Percentiles rank a stretch among this genome's conserved stretches.
Evolutionary conservation across 345 rosid species (phyloP).

Genomic region (Melaleuca alternifolia): DNA sequence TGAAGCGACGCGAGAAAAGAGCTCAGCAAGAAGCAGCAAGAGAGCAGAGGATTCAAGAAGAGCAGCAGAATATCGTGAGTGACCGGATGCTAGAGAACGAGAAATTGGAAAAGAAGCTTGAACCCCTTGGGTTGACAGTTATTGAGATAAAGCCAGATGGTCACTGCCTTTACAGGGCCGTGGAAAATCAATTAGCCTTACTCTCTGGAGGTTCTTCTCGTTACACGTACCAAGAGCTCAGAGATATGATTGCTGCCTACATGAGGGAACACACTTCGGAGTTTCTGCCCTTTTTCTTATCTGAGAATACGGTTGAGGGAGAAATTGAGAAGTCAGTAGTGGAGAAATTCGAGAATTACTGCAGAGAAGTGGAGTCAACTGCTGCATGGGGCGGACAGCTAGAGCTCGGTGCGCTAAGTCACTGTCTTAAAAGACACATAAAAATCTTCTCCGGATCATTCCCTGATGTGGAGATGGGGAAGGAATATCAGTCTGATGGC

Average conservation of each 20-base stretch:
- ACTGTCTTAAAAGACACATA: conserved; percentile 39
- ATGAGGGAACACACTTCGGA: conserved; percentile 56
- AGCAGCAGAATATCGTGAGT: conserved; percentile 66
- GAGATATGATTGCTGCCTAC: conserved; percentile 74
- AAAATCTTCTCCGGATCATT: conserved; percentile 52
- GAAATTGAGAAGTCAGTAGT: conserved; percentile 16
- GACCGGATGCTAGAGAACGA: conserved; percentile 58
- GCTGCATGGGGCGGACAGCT: conserved; percentile 69
- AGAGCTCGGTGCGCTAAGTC: conserved; percentile 60
- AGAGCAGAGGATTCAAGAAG: conserved; percentile 86
- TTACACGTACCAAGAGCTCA: conserved; percentile 49
- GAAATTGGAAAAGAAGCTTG: conserved; percentile 42
- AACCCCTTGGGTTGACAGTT: conserved; percentile 56
- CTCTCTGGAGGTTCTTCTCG: conserved; percentile 59
- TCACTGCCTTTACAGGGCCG: conserved; percentile 88
- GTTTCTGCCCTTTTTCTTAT: conserved; percentile 51
- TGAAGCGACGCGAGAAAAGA: conserved; percentile 71
- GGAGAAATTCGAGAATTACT: conserved; percentile 46
- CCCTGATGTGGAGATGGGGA: conserved; percentile 74
- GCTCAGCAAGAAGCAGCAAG: conserved; percentile 89
- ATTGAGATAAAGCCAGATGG: conserved; percentile 87
- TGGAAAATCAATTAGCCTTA: conserved; percentile 68
- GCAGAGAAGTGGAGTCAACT: conserved; percentile 55
- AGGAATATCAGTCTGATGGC: conserved; percentile 36
- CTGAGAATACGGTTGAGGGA: conserved; percentile 24